These are phyloP conservation scores for Penicillium concentricum DNA, from an alignment of 2,329 filamentous ascomycete species.

Conservation along the genomic window DNA sequence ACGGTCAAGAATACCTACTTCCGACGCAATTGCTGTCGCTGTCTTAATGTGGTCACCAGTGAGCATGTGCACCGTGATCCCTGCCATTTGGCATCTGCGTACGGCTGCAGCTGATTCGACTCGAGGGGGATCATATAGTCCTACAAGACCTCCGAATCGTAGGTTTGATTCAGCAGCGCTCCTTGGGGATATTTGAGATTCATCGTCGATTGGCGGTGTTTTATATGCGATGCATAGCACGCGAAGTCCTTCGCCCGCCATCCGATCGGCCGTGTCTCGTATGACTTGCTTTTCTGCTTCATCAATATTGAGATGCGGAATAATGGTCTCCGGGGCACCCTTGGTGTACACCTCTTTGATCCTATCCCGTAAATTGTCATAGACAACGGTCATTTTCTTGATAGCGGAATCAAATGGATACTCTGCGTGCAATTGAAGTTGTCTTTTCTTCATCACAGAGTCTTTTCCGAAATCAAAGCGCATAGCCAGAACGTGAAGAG, in stretches of 20 bases:
- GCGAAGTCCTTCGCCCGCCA: conserved; percentile 60
- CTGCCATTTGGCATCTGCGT: conserved; percentile 54
- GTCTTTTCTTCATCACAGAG: conserved; percentile 36
- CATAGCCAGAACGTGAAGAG: conserved; percentile 64
- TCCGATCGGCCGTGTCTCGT: conserved; percentile 51
- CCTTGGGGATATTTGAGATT: conserved; percentile 41
- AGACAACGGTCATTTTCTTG: conserved; percentile 67
- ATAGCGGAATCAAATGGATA: conserved; percentile 65
- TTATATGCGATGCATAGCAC: conserved; percentile 58
- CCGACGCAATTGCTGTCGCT: conserved; percentile 56
- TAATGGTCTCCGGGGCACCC: conserved; percentile 61
- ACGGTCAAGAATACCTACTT: conserved; percentile 55
- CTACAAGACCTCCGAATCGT: conserved; percentile 58
- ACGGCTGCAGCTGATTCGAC: conserved; percentile 58
- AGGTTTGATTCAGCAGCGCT: conserved; percentile 54
- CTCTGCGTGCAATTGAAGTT: conserved; percentile 46
- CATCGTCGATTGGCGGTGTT: conserved; percentile 24
- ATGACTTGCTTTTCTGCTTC: conserved; percentile 23
- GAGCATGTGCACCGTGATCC: conserved; percentile 58
- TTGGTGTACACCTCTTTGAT: conserved; percentile 56
- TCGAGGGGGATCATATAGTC: conserved; percentile 62
- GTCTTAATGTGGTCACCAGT: conserved; percentile 59
- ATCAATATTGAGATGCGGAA: conserved; percentile 32
- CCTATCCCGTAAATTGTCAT: conserved; percentile 34
- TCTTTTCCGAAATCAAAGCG: conserved; percentile 56